Evolutionary conservation across 2,329 filamentous ascomycete species (phyloP).

Genomic region (Periconia macrospinosa): DNA sequence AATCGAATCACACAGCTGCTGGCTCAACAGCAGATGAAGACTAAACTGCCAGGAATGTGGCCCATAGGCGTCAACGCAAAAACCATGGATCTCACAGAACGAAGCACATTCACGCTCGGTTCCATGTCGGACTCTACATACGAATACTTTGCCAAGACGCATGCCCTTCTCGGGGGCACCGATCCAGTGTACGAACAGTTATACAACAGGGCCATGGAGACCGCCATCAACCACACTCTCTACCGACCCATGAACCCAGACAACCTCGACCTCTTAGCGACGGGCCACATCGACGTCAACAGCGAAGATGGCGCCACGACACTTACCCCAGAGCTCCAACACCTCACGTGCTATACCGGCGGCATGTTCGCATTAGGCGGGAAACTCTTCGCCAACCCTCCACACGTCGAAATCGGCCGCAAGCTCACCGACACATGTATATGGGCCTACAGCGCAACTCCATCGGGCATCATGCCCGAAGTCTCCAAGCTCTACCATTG

Average conservation of each 20-base stretch:
- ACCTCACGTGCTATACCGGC: constrained; percentile 63
- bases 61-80: constrained; percentile 48
- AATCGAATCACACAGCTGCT: constrained; percentile 47
- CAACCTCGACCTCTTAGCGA: constrained; percentile 50
- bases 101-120: constrained; percentile 39
- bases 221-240: constrained; percentile 49
- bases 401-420: constrained; percentile 58
- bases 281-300: constrained; percentile 47
- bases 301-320: constrained; percentile 12
- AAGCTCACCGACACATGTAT: constrained; percentile 64
- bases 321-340: constrained; percentile 57
- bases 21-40: constrained; percentile 46
- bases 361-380: constrained; percentile 65
- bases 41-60: constrained; percentile 52
- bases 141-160: constrained; percentile 50
- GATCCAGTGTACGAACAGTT: constrained; percentile 53
- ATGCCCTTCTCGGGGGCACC: constrained; percentile 50
- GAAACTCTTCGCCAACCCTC: constrained; percentile 57
- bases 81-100: constrained; percentile 44
- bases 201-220: constrained; percentile 56
- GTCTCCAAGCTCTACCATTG: constrained; percentile 58
- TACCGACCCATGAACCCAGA: constrained; percentile 54
- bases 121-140: constrained; percentile 43
- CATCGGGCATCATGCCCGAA: constrained; percentile 65
- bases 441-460: constrained; percentile 62